phyloP scores from a whole-genome alignment of 2,329 filamentous ascomycete species.

The Fusarium haematococcum region DNA sequence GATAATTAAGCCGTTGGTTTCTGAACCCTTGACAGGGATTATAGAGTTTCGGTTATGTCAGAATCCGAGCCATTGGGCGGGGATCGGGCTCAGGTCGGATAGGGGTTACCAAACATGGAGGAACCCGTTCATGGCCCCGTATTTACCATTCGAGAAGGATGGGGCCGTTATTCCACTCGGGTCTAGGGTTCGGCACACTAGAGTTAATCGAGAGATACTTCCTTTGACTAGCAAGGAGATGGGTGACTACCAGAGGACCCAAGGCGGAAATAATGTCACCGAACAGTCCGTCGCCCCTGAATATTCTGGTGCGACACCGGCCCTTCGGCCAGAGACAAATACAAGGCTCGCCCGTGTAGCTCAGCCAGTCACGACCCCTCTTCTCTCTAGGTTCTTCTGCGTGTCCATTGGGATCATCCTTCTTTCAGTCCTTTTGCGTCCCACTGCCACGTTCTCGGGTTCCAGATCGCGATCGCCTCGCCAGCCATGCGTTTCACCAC shows the following conservation, averaged over 20 bases:
- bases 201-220: not conserved
- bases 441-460: not conserved
- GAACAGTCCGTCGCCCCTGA: not conserved
- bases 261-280: not conserved
- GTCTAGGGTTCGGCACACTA: not conserved
- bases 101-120: not conserved
- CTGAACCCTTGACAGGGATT: not conserved
- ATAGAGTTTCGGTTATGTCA: not conserved
- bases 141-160: not conserved
- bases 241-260: not conserved
- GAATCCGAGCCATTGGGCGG: not conserved
- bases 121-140: not conserved
- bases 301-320: not conserved
- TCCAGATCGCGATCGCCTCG: not conserved
- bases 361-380: not conserved
- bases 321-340: not conserved
- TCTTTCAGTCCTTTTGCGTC: not conserved
- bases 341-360: not conserved
- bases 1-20: not conserved
- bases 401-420: not conserved
- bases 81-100: not conserved
- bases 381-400: not conserved
- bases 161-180: not conserved
- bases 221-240: not conserved
- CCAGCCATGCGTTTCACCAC: conserved; percentile 1